phyloP scores from a whole-genome alignment of 2,329 filamentous ascomycete species.

The Paracoccidioides lutzii region DNA sequence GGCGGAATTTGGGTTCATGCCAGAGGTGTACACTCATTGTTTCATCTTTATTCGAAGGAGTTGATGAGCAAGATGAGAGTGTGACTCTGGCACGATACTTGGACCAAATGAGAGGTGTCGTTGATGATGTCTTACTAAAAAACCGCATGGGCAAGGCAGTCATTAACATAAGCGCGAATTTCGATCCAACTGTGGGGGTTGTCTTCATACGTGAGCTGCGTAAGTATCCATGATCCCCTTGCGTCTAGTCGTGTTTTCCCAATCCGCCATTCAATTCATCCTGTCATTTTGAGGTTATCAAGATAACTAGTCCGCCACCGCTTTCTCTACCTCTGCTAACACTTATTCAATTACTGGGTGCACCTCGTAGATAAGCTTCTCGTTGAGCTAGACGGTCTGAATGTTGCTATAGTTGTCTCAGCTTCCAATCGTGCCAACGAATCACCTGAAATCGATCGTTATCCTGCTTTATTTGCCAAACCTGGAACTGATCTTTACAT shows the following conservation, averaged over 20 bases:
- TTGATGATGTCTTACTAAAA: background rate
- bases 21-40: background rate
- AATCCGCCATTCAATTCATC: background rate
- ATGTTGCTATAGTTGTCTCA: background rate
- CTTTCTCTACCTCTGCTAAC: background rate
- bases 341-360: background rate
- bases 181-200: background rate
- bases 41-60: background rate
- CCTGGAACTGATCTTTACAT: background rate
- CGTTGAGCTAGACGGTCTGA: background rate
- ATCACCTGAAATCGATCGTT: background rate
- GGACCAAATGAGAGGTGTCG: background rate
- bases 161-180: background rate
- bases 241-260: background rate
- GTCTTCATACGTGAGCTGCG: background rate
- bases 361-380: background rate
- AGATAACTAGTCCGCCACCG: background rate
- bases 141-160: background rate
- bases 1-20: background rate
- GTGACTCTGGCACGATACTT: background rate
- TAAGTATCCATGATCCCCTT: background rate
- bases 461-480: background rate
- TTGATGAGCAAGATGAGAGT: background rate
- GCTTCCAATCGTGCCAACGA: background rate
- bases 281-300: background rate